A percentile compares a stretch with the other conserved stretches of the same genome.
Conservation (phyloP, 2,329 filamentous ascomycete species). For the Fusarium sp. region DNA sequence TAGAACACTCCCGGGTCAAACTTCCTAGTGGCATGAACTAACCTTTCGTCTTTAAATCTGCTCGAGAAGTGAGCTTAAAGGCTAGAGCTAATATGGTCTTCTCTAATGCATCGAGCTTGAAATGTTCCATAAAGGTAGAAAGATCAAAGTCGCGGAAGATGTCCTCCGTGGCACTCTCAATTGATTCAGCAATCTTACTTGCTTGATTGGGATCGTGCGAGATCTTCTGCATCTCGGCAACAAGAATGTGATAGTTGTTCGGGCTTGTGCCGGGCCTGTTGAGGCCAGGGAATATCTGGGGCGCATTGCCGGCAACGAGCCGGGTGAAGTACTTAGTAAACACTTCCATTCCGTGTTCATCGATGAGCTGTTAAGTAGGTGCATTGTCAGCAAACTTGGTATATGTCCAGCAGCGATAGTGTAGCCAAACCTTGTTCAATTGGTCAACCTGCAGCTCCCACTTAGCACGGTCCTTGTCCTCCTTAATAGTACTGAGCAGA, state of each 20-base stretch:
- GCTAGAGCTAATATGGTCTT: slow-evolving; percentile 89
- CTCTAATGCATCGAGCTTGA: slow-evolving; percentile 87
- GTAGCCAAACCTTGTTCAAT: slow-evolving; percentile 78
- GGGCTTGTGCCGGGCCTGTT: slow-evolving; percentile 78
- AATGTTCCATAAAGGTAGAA: slow-evolving; percentile 95
- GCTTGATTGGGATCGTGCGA: slow-evolving; percentile 83
- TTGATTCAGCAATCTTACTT: slow-evolving; percentile 89
- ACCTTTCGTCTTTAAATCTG: slow-evolving; percentile 92
- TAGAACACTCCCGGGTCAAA: slow-evolving; percentile 50
- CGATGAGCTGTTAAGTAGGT: slow-evolving; percentile 73
- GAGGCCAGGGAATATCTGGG: slow-evolving; percentile 86
- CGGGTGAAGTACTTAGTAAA: slow-evolving; percentile 96
- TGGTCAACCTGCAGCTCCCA: slow-evolving; percentile 93
- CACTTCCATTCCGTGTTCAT: slow-evolving; percentile 99
- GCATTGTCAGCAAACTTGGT: slow-evolving; percentile 31
- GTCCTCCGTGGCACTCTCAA: slow-evolving; percentile 90
- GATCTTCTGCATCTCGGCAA: slow-evolving; percentile 87
- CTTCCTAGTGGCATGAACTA: slow-evolving; percentile 39
- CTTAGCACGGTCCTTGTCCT: slow-evolving; percentile 90
- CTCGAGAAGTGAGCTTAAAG: slow-evolving; percentile 82
- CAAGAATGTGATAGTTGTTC: slow-evolving; percentile 84
- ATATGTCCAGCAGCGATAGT: neutral
- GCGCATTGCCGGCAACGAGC: slow-evolving; percentile 88
- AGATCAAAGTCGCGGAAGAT: slow-evolving; percentile 96
- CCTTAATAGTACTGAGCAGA: slow-evolving; percentile 91